Base-by-base conservation (phyloP, 768 basidiomycete species). In the Russula sp. region DNA sequence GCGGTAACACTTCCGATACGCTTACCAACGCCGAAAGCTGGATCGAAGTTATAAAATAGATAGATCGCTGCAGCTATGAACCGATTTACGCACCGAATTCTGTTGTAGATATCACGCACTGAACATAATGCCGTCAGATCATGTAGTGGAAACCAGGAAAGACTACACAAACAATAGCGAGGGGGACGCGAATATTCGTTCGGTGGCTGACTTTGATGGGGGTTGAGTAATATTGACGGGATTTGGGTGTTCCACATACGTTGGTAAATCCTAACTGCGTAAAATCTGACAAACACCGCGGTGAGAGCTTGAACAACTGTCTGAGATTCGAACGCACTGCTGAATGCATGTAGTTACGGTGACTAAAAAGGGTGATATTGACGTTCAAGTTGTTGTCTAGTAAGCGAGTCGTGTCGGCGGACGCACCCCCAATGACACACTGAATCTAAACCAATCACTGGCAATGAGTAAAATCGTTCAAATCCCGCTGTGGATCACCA, bases 261-360 rank as follows among this genome's bases (percentile, higher is more conserved):
- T 27, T 62, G 54, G 40, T 56, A 62, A 16, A 62, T 56, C 16
- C 40, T 39, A 40, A 56, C 5, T 0, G 61, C 61, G 16, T 62
- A 62, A 39, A 62, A 62, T 42, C 61, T 55, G 40, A 37, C 20
- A 14, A 48, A 61, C 2, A 0, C 14, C 4, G 14, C 14, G 32
- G 27, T 55, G 52, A 61, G 59, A 11, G 1, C 45, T n/a, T 45
- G 7, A 55, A 40, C 18, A 18, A 20, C 18, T 18, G 27, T 22
- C 7, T 35, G 35, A 2, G 16, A 16, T 20, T 22, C 13, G 35
- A 44, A 56, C 61, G 54, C 22, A 62, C 61, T 50, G 55, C 40
- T 62, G 61, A 22, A 62, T 62, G 35, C 59, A 55, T 22, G 59
- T 39, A 4, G 59, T 61, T 31, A 55, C 53, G 20, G 27, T 0